Evolutionary conservation across 1,284 basidiomycete genomes (phyloP).

Genomic region (Cryptococcus hybrid): DNA sequence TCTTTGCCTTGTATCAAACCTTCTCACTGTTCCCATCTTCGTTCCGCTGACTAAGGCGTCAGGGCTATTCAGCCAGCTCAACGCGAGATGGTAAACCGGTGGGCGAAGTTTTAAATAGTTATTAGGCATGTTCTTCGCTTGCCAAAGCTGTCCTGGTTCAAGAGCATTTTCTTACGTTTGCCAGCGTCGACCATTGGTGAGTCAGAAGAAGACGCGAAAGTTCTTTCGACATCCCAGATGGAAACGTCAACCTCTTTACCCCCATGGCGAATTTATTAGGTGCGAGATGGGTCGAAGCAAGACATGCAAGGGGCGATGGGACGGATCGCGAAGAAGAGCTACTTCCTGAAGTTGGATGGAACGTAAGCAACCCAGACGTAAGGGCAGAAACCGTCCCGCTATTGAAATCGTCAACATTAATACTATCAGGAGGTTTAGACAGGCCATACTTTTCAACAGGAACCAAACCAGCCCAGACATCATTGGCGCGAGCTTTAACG

Average conservation of each 20-base stretch:
- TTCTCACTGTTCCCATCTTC: constrained; percentile 68
- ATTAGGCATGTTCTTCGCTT: constrained; percentile 58
- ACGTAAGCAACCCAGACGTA: constrained; percentile 38
- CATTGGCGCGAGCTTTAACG: constrained; percentile 19
- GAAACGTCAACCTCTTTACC: constrained; percentile 87
- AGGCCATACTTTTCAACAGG: constrained; percentile 17
- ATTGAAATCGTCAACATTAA: background rate
- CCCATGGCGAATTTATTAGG: constrained; percentile 69
- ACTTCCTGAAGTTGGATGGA: constrained; percentile 4
- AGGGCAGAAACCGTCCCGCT: constrained; percentile 39
- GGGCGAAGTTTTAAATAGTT: constrained; percentile 74
- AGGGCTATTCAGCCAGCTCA: constrained; percentile 53
- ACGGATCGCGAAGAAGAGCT: constrained; percentile 18
- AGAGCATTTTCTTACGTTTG: constrained; percentile 70
- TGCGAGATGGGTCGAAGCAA: constrained; percentile 55
- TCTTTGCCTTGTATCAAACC: constrained; percentile 76
- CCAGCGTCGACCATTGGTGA: constrained; percentile 10
- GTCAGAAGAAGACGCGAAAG: constrained; percentile 53
- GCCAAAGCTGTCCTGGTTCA: constrained; percentile 59
- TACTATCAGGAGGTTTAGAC: background rate
- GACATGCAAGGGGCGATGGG: constrained; percentile 37
- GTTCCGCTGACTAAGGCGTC: constrained; percentile 66
- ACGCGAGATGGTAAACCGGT: constrained; percentile 73
- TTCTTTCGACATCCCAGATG: constrained; percentile 70
- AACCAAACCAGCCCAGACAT: constrained; percentile 37